Base-by-base conservation (phyloP, 1,284 basidiomycete species). In the Uromyces viciae-fabae region DNA sequence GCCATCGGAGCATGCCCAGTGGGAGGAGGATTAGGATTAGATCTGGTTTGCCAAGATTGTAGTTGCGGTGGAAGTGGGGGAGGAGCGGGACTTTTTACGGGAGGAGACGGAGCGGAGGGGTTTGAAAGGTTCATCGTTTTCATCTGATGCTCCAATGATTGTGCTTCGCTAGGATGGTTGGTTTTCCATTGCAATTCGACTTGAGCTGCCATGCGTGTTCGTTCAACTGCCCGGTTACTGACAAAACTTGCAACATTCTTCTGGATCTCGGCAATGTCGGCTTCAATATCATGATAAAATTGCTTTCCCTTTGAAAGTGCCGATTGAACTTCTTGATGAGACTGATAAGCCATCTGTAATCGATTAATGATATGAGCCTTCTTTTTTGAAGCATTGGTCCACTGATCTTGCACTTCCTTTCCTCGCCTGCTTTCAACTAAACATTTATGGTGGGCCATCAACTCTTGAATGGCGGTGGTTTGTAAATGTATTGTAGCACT, bases 241-340 rank as follows among this genome's bases (percentile, higher is more conserved):
- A 98, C 98, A 86, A 97, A 99, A 69, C 91, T 90, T 2, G 93
- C 87, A 0, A 94, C 96, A 85, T 95, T 95, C 25, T 91, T 93
- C 83, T 68, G 72, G 49, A 66, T 75, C 58, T 84, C 81, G 80
- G 19, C 17, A 75, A 43, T 49, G 43, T 54, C 62, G 79, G 42
- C 74, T 60, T 72, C 31, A 14, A 56, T 38, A 22, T 42, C 56
- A 74, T 74, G 17, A 11, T 66, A 71, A 52, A 31, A 78, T 76
- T 77, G 25, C 58, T 17, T 82, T 71, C 90, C 92, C 83, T 85
- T 93, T 90, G 90, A 90, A 69, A 97, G 86, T 2, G 94, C 95
- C 83, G 92, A 92, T 15, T 92, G 88, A 49, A 95, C 92, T 86
- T 98, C 94, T 87, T 91, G 91, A 85, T 94, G 95, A 2, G 89